Evolutionary conservation across 2,329 filamentous ascomycete species (phyloP), one percentile per base, ranked within the genome.

Genomic region (Scedosporium boydii): DNA sequence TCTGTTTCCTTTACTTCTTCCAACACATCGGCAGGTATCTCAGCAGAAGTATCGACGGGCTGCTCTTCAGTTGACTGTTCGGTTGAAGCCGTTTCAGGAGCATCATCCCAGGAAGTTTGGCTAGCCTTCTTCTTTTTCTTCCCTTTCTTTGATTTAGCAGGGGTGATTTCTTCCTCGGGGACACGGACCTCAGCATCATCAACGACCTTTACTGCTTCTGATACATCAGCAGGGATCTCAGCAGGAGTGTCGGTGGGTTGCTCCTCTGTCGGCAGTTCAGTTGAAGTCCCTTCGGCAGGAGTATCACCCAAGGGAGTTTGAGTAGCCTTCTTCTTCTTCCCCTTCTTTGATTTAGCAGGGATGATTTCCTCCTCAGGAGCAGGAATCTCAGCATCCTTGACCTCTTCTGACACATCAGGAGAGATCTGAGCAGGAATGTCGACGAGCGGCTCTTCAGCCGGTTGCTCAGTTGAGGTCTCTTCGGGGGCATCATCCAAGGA

Each of bases 311-410:
- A 44, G 18, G 27, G 29, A 14, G 63, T 63, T 12, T 7, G 21
- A 56, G 23, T 56, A 29, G n/a, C 21, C 7, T 27, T 56, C 51
- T 56, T 56, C 29, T 56, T 56, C 51, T 56, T 73, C 58, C 65
- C 68, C 59, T 71, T 72, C 68, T 72, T 71, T 23, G 64, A 63
- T 10, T 65, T 62, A 18, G 62, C 56, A 6, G 55, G 34, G 21
- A 65, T 65, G 38, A 66, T 63, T 23, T 56, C 55, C 14, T 64
- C 53, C 5, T 26, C 60, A 6, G 62, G 46, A 18, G 44, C 21
- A 21, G 63, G 26, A 10, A 48, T 48, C 44, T 67, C 62, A 14
- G 18, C 44, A 21, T 26, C 38, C 27, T 27, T 44, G 1, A n/a
- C 44, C 5, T n/a, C 14, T 38, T 9, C 27, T 38, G 27, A 29